Percentiles rank a stretch among this genome's conserved stretches.
These are phyloP conservation scores for Amanita fuliginea DNA, from an alignment of 768 basidiomycete species.

Conservation along the genomic window DNA sequence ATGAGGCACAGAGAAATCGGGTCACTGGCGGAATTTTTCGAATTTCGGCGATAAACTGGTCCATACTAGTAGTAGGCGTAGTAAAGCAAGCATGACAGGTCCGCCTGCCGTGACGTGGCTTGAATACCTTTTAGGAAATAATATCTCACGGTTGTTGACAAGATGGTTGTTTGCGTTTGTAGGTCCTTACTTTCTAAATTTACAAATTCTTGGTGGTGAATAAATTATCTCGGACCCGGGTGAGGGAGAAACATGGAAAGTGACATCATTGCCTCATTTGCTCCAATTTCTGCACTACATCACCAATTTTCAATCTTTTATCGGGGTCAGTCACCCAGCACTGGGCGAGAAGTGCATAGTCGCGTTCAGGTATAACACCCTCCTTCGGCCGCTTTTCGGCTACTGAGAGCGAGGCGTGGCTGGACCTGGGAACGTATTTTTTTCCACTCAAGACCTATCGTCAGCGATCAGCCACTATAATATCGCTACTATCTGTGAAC, in stretches of 20 bases:
- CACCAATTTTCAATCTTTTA: not conserved
- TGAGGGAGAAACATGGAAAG: not conserved
- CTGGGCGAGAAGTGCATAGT: not conserved
- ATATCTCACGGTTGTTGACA: not conserved
- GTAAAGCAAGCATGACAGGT: not conserved
- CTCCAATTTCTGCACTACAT: not conserved
- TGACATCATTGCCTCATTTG: not conserved
- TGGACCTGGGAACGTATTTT: too few relatives aligned
- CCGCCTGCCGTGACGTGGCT: not conserved
- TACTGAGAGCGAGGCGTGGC: not conserved
- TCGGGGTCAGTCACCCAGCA: not conserved
- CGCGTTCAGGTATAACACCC: not conserved
- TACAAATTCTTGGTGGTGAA: too few relatives aligned
- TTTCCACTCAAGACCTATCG: not conserved
- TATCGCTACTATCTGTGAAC: not conserved
- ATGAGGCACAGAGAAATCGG: conserved; percentile 52
- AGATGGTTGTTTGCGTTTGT: too few relatives aligned
- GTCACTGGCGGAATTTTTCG: conserved; percentile 81
- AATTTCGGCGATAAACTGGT: conserved; percentile 45
- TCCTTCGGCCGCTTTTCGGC: not conserved
- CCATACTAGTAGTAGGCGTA: conserved; percentile 20
- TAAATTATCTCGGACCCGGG: not conserved
- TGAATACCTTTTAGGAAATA: not conserved
- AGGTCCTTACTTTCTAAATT: too few relatives aligned
- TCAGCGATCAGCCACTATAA: not conserved